Evolutionary conservation across 345 rosid species (phyloP).

Genomic region (Salix purpurea): DNA sequence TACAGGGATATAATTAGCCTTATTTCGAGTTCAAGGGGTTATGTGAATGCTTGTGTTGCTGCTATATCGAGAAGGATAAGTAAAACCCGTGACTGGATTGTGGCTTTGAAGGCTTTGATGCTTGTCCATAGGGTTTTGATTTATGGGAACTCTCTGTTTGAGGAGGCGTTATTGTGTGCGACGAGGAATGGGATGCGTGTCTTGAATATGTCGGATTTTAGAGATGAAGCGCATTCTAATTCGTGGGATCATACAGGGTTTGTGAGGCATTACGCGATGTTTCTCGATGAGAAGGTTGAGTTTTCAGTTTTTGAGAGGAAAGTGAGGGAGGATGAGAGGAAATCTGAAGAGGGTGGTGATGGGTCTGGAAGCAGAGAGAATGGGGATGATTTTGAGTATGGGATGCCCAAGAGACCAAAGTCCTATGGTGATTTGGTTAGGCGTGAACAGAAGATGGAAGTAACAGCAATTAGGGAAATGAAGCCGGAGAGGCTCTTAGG

Average conservation of each 20-base stretch:
- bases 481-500: conserved; percentile 13
- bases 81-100: conserved; percentile 61
- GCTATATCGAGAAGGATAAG: conserved; percentile 17
- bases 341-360: conserved; percentile 11
- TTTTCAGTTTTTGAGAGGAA: conserved; percentile 46
- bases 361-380: neutral
- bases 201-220: conserved; percentile 78
- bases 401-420: conserved; percentile 6
- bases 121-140: conserved; percentile 64
- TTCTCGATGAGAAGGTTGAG: conserved; percentile 78
- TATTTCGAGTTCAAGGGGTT: conserved; percentile 17
- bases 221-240: conserved; percentile 73
- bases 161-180: conserved; percentile 72
- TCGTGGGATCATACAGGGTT: conserved; percentile 87
- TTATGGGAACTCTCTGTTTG: conserved; percentile 66
- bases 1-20: conserved; percentile 20
- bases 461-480: conserved; percentile 11
- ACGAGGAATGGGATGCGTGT: conserved; percentile 72
- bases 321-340: neutral
- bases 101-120: conserved; percentile 73
- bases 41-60: conserved; percentile 18
- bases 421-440: conserved; percentile 3
- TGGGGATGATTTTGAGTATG: conserved; percentile 14
- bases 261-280: conserved; percentile 64
- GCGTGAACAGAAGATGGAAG: conserved; percentile 3